These are phyloP conservation scores for Silybum marianum DNA, from an alignment of 129 eudicot species.

Conservation along the genomic window DNA sequence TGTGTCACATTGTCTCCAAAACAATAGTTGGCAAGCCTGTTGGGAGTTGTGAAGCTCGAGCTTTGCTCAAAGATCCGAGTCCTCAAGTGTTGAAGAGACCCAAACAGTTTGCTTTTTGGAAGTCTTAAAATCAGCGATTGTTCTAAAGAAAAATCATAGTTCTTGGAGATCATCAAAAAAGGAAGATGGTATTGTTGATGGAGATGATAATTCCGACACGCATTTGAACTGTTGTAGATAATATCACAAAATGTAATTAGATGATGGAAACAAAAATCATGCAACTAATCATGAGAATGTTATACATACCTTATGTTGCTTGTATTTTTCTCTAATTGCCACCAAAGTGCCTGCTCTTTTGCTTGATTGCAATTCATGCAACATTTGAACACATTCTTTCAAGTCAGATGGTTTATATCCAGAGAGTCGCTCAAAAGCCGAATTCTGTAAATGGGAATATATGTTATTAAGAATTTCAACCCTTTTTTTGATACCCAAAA, in stretches of 20 bases:
- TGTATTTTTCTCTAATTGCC: conserved; percentile 77
- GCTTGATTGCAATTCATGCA: conserved; percentile 66
- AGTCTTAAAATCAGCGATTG: neutral
- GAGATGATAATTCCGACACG: conserved; percentile 56
- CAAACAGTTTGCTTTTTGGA: neutral
- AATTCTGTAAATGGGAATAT: conserved; percentile 35
- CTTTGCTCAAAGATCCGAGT: too few species aligned
- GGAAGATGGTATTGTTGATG: conserved; percentile 46
- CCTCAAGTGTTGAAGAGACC: too few species aligned
- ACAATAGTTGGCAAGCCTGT: too few species aligned
- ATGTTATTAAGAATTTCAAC: neutral
- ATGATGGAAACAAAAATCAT: neutral
- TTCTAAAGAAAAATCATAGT: conserved; percentile 4
- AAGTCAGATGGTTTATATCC: conserved; percentile 62
- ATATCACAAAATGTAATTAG: conserved; percentile 17
- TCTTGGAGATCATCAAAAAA: conserved; percentile 46
- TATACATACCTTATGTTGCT: conserved; percentile 62
- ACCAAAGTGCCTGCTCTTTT: conserved; percentile 52
- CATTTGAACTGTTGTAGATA: conserved; percentile 60
- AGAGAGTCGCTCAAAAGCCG: conserved; percentile 44
- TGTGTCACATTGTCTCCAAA: too few species aligned
- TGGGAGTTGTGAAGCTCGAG: too few species aligned
- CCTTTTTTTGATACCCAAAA: neutral
- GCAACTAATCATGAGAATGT: neutral
- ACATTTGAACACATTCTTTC: conserved; percentile 64